Evolutionary conservation across 139 green algal species (phyloP).

Genomic region (Chlamydomonas sp.): DNA sequence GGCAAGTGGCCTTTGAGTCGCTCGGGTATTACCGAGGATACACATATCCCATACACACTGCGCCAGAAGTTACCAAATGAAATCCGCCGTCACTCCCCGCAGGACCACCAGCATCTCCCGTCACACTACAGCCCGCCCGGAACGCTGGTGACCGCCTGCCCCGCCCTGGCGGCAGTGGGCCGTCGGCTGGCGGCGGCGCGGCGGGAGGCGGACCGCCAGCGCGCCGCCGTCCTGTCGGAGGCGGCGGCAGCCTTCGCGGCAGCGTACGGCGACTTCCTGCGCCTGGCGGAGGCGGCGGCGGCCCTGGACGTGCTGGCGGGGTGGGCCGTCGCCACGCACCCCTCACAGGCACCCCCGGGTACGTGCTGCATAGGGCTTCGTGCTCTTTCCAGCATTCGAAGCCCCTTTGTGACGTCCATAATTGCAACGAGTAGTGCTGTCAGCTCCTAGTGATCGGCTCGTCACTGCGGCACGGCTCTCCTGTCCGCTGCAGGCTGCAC

Average conservation of each 20-base stretch:
- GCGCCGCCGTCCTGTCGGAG: conserved; percentile 30
- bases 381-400: background rate
- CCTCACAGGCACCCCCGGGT: conserved; percentile 30
- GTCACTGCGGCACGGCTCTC: too few species aligned
- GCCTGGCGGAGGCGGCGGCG: conserved; percentile 48
- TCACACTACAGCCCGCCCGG: background rate
- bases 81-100: background rate
- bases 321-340: conserved; percentile 64
- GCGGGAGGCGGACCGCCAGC: conserved; percentile 1
- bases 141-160: background rate
- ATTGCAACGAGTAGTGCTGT: background rate
- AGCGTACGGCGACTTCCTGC: conserved; percentile 23
- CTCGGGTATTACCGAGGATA: too few species aligned
- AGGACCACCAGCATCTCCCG: background rate
- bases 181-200: background rate
- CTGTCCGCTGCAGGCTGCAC: conserved; percentile 39
- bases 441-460: background rate
- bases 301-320: conserved; percentile 72
- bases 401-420: too few species aligned
- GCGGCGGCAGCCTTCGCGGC: conserved; percentile 7
- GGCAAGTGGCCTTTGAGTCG: too few species aligned
- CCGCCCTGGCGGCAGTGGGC: conserved; percentile 16
- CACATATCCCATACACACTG: too few species aligned
- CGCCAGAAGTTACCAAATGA: too few species aligned
- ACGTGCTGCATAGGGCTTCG: background rate